A percentile compares a stretch with the other conserved stretches of the same genome.
Evolutionary conservation across 1,284 basidiomycete species (phyloP).

Genomic region (Cryptococcus hybrid): DNA sequence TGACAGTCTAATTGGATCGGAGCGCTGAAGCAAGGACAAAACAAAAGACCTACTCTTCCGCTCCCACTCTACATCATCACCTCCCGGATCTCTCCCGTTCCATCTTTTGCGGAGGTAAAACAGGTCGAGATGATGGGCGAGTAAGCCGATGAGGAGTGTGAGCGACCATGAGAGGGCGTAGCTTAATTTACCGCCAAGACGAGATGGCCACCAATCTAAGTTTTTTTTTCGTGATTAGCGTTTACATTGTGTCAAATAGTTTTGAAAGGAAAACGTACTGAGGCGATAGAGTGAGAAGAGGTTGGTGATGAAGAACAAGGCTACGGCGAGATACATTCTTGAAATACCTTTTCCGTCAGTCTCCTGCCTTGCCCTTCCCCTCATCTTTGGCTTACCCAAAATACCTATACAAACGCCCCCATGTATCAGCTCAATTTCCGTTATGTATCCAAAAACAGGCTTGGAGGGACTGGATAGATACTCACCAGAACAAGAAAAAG

Average conservation of each 20-base stretch:
- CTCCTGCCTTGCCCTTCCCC: no score
- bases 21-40: background rate
- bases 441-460: background rate
- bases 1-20: no score
- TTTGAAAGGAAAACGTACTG: conserved; percentile 24
- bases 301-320: conserved; percentile 58
- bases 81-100: conserved; percentile 18
- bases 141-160: conserved; percentile 52
- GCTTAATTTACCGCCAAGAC: conserved; percentile 54
- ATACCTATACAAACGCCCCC: background rate
- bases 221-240: no score
- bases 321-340: conserved; percentile 53
- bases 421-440: background rate
- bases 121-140: conserved; percentile 53
- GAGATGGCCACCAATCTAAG: conserved; percentile 49
- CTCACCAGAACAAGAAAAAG: no score
- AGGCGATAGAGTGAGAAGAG: conserved; percentile 56
- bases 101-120: conserved; percentile 41
- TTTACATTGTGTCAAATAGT: no score
- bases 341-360: conserved; percentile 34
- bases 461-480: no score
- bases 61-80: conserved; percentile 55
- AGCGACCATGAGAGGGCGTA: conserved; percentile 56
- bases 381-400: no score
- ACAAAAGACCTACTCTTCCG: conserved; percentile 52